Evolutionary conservation across 1,139 yeast species (phyloP), one percentile per base, ranked within the genome.

Genomic region (Candida tetrigidarum): DNA sequence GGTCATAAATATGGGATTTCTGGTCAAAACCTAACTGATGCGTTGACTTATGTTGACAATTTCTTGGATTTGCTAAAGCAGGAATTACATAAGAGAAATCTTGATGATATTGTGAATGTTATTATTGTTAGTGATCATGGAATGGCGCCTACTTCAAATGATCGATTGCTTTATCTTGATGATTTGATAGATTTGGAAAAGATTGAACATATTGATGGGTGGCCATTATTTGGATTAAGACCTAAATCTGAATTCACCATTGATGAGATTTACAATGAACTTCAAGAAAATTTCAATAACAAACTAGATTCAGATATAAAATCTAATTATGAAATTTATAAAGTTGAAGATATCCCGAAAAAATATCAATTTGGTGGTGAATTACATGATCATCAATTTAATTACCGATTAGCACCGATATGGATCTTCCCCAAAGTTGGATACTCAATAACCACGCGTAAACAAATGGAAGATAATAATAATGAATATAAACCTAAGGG

Each of bases 61-160:
- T 83, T 86, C 50, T 63, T 92, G 11, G 77, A 74, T 15, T 59
- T 69, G 9, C 49, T 90, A 44, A 66, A 74, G 22, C 50, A 63
- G 15, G 85, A 80, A 12, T 56, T 92, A 16, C 53, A 60, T 1
- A 54, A 60, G 15, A 72, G 96, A 45, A 81, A 86, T 50, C 67
- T 90, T 49, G 66, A 76, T 1, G 74, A 81, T 30, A 74, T 89
- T 38, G 88, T 86, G 10, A 92, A 92, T 60, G 67, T 92, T 19
- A 67, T 92, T 0, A 69, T 92, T 40, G 86, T 91, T 1, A 88
- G 96, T 43, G 97, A 91, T 60, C 97, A 91, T 60, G 97, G 97
- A 5, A 90, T 91, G 96, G 86, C 96, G 0, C 95, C 96, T 2
- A 86, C 96, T 1, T 78, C 90, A 0, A 79, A 83, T 50, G 74